Evolutionary conservation across 1,284 basidiomycete genomes (phyloP), one percentile per base, ranked within the genome.

Genomic region (Ustilago loliicola): DNA sequence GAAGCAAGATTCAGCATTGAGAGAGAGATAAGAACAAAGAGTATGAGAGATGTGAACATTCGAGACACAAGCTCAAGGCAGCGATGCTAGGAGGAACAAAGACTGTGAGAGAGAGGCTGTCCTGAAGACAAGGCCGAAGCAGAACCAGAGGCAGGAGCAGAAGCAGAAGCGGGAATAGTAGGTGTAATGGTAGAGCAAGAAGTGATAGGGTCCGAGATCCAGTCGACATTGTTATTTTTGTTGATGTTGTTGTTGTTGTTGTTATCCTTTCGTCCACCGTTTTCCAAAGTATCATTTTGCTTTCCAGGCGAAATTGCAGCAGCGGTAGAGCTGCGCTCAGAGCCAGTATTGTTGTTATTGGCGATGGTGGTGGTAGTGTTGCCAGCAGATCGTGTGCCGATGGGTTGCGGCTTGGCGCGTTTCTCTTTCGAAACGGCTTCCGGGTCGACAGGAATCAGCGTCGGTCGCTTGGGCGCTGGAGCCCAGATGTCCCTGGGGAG

Each of bases 401-500:
- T 77, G 3, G 74, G 74, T 57, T 77, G 64, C 34, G 69, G 66
- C 34, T 66, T 68, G 45, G 62, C 53, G 2, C 74, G 56, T 21
- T 66, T 67, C 47, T 66, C 74, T n/a, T 30, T 53, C 21, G 73
- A 63, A 5, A 67, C 45, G 40, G 65, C 62, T 32, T 72, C 74
- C 3, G 74, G 74, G 45, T 77, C 74, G 1, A 66, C 63, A 10
- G 45, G 65, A 19, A 72, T 45, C 7, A 58, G 61, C 10, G 59
- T 63, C 5, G 69, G 58, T 29, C 68, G 65, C 32, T 66, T 72
- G 1, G 69, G 69, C 8, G 74, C 69, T 9, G 74, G 74, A 2
- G 74, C 74, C 74, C 74, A 77, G 25, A 77, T 77, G 6, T 71
- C 69, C 25, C 50, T 61, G 13, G 68, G 61, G 29, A 68, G 58